Evolutionary conservation across 352 stramenopile genomes (phyloP).

Genomic region (Pythium aristosporum): DNA sequence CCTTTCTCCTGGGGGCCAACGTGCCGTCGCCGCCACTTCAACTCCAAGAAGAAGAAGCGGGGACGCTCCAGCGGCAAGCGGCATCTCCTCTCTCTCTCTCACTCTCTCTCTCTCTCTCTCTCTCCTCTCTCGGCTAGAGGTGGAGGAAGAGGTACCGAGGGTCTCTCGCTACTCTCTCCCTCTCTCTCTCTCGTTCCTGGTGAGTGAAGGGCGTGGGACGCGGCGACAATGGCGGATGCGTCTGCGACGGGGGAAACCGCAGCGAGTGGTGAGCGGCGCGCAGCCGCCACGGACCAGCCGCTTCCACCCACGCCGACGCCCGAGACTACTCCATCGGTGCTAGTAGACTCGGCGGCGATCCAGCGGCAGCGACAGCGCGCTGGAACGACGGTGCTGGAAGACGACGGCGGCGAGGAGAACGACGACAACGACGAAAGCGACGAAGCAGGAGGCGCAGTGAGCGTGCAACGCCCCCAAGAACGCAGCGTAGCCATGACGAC

Average conservation of each 20-base stretch:
- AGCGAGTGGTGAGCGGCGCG: conserved; percentile 26
- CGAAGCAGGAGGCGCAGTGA: neutral
- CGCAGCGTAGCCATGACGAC: conserved; percentile 8
- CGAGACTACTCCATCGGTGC: neutral
- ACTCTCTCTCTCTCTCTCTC: neutral
- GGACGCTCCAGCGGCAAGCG: neutral
- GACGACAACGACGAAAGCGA: conserved; percentile 21
- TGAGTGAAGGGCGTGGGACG: conserved; percentile 6
- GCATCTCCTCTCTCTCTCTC: neutral
- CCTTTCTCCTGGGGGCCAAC: conserved; percentile 3
- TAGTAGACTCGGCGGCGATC: neutral
- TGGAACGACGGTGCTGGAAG: conserved; percentile 11
- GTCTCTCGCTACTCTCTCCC: no score
- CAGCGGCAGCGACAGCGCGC: conserved; percentile 6
- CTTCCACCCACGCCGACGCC: no score
- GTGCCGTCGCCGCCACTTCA: conserved; percentile 24
- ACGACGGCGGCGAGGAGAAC: conserved; percentile 25
- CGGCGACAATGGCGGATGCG: conserved; percentile 19
- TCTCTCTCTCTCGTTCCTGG: neutral
- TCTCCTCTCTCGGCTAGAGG: neutral
- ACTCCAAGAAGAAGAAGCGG: neutral
- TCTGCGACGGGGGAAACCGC: conserved; percentile 6
- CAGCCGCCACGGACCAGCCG: neutral
- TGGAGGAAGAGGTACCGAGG: neutral
- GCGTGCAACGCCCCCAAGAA: neutral